phyloP scores from a whole-genome alignment of 2,329 filamentous ascomycete genomes.

The Talaromyces atroroseus region DNA sequence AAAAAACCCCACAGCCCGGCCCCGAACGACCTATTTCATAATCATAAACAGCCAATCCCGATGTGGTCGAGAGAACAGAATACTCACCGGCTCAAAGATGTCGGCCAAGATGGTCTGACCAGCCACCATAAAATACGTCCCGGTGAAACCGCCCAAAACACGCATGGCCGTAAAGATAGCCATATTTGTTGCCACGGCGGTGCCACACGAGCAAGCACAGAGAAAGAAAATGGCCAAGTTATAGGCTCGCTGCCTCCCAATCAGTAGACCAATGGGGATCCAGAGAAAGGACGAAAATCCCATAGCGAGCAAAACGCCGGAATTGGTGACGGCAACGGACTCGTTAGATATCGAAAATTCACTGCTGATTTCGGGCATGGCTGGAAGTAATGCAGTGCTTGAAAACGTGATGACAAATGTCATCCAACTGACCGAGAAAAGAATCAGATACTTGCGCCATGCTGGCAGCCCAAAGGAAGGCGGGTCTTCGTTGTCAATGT shows the following conservation, averaged over 20 bases:
- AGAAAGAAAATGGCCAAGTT: conserved; percentile 30
- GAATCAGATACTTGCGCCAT: conserved; percentile 38
- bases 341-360: conserved; percentile 34
- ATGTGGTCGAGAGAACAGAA: neutral
- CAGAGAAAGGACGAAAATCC: conserved; percentile 34
- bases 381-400: conserved; percentile 39
- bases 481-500: neutral
- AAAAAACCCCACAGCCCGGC: conserved; percentile 42
- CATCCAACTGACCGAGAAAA: conserved; percentile 40
- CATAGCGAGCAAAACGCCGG: conserved; percentile 35
- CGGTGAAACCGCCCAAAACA: conserved; percentile 31
- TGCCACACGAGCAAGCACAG: conserved; percentile 27
- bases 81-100: conserved; percentile 32
- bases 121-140: conserved; percentile 36
- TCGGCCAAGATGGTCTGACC: conserved; percentile 37
- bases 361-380: conserved; percentile 34
- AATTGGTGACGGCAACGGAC: conserved; percentile 33
- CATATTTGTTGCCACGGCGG: conserved; percentile 27
- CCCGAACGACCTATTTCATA: conserved; percentile 29
- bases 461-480: conserved; percentile 15
- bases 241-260: conserved; percentile 28
- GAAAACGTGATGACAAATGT: conserved; percentile 38
- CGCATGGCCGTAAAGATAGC: conserved; percentile 33
- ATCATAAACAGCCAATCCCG: neutral
- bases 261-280: conserved; percentile 24